Evolutionary conservation across 164 flowering plant species (phyloP), one percentile per base, ranked within the genome.

Genomic region (Umbilicus rupestris): DNA sequence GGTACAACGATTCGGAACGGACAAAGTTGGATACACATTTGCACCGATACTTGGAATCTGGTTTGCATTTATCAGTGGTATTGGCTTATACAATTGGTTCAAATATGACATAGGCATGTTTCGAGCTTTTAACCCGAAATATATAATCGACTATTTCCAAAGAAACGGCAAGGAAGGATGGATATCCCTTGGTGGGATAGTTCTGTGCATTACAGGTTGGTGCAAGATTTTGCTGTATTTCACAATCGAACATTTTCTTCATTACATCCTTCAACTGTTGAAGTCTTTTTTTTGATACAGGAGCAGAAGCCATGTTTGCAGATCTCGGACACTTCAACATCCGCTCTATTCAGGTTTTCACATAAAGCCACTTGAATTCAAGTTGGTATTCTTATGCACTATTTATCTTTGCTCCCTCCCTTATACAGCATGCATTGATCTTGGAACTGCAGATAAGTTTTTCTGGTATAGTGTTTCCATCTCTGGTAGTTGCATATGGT

Each of bases 221-320:
- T 66, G 15, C 26, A 35, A 24, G 5, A 3, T 17, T 1, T 19
- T 17, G 26, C 3, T 50, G n/a, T n/a, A n/a, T n/a, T 46, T 44
- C 22, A 7, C 3, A 29, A 19, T 37, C 10, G 1, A 10, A 15
- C 20, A 35, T 29, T 15, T 15, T 7, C 46, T 17, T 59, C 47
- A 12, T 16, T 8, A 1, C 45, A 22, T n/a, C 15, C 10, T 41
- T 35, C 2, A 10, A n/a, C 2, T n/a, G 30, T 16, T 26, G 0
- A 24, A 2, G 17, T 9, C 31, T 19, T 44, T 5, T 46, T 24
- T n/a, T 22, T 62, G 22, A n/a, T 68, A 70, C 80, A 88, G 97
- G 97, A 3, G 81, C 98, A 1, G 98, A 92, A 73, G 98, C 96
- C 17, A 81, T 92, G 89, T 92, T 92, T 78, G 98, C 96, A 46